A percentile compares a stretch with the other conserved stretches of the same genome.
Evolutionary conservation across 169 alveolate species (phyloP).

Genomic region (Babesia ovata): DNA sequence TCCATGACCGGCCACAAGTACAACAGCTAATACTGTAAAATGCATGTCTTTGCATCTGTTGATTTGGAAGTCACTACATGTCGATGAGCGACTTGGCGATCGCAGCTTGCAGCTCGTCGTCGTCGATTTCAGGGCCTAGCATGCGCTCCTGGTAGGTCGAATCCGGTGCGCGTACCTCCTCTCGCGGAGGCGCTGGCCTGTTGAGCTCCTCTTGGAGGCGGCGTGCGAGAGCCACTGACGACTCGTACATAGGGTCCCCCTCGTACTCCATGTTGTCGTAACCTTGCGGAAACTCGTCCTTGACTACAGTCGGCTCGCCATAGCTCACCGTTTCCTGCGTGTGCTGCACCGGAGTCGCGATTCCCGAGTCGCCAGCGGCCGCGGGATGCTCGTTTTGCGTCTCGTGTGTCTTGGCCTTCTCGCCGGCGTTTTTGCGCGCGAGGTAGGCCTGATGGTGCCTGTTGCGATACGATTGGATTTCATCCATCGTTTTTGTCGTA

Average conservation of each 20-base stretch:
- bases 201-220: constrained; percentile 65
- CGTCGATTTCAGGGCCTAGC: constrained; percentile 33
- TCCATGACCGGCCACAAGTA: too few relatives aligned
- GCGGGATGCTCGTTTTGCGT: neutral
- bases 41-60: neutral
- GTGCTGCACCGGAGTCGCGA: neutral
- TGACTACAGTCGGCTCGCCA: neutral
- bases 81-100: constrained; percentile 67
- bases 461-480: constrained; percentile 53
- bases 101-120: constrained; percentile 65
- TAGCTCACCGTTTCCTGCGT: neutral
- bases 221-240: constrained; percentile 64
- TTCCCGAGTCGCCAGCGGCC: neutral
- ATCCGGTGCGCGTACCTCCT: constrained; percentile 57
- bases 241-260: constrained; percentile 57
- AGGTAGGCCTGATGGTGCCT: constrained; percentile 69
- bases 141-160: constrained; percentile 46
- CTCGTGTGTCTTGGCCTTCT: neutral
- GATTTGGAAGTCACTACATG: constrained; percentile 20
- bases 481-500: constrained; percentile 34
- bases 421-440: constrained; percentile 20
- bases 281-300: neutral
- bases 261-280: neutral
- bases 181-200: constrained; percentile 8
- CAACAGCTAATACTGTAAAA: too few relatives aligned